These are phyloP conservation scores for Thielaviopsis punctulata DNA, from an alignment of 2,329 filamentous ascomycete species.

Conservation along the genomic window DNA sequence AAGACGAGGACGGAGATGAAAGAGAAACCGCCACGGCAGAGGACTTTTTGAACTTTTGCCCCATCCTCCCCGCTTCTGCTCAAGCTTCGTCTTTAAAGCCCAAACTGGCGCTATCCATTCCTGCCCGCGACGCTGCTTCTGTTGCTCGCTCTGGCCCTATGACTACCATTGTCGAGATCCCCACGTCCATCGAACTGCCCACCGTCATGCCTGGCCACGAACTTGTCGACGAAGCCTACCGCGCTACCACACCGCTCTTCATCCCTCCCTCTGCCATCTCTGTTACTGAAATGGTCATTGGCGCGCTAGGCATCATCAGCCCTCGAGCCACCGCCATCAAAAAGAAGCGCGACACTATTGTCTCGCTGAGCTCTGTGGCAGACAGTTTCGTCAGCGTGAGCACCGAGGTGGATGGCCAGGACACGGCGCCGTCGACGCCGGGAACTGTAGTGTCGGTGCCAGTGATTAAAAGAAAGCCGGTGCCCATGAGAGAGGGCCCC, in stretches of 20 bases:
- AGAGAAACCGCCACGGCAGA: background rate
- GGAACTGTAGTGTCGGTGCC: background rate
- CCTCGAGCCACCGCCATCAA: background rate
- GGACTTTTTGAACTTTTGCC: background rate
- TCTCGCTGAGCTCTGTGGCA: background rate
- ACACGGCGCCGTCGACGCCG: background rate
- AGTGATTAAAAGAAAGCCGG: background rate
- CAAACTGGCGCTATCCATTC: background rate
- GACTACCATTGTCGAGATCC: background rate
- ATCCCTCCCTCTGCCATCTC: background rate
- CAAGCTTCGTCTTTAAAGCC: background rate
- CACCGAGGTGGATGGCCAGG: background rate
- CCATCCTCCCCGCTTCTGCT: background rate
- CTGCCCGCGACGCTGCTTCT: background rate
- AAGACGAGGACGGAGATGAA: constrained; percentile 58
- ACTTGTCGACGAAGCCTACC: background rate
- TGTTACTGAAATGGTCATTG: background rate
- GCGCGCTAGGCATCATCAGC: background rate
- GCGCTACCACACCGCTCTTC: background rate
- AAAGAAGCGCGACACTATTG: background rate
- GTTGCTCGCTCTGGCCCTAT: background rate
- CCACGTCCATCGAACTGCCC: background rate
- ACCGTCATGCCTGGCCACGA: background rate
- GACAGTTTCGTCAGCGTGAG: background rate
- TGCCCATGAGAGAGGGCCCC: background rate